These are phyloP conservation scores for Yamadazyma scolyti DNA, from an alignment of 805 yeast genomes.

Conservation along the genomic window DNA sequence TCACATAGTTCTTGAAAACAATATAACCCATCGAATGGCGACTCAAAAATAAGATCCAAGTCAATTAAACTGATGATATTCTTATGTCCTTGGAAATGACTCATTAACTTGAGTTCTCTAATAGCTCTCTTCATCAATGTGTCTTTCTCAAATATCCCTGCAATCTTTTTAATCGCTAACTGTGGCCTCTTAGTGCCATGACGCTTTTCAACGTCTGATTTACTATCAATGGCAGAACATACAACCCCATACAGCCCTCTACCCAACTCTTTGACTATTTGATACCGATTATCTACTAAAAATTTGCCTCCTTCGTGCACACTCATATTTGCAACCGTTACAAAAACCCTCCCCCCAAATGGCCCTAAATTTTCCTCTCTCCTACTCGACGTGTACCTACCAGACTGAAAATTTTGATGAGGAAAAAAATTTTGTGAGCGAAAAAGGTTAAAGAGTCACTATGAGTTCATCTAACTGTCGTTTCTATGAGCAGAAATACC, in stretches of 20 bases:
- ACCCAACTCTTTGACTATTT: conserved; percentile 58
- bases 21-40: conserved; percentile 82
- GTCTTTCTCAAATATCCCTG: conserved; percentile 63
- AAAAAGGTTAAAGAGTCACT: neutral
- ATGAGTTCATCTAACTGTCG: conserved; percentile 92
- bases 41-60: conserved; percentile 60
- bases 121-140: conserved; percentile 74
- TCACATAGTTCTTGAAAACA: conserved; percentile 86
- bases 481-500: conserved; percentile 96
- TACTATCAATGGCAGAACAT: conserved; percentile 65
- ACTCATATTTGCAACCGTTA: conserved; percentile 1
- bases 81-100: conserved; percentile 79
- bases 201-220: conserved; percentile 11
- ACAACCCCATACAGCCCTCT: conserved; percentile 87
- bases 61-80: conserved; percentile 75
- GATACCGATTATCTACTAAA: conserved; percentile 59
- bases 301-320: conserved; percentile 34
- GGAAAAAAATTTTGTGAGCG: neutral
- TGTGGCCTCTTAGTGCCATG: conserved; percentile 9
- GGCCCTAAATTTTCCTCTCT: too few relatives aligned
- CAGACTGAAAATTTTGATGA: conserved; percentile 1
- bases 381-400: too few relatives aligned
- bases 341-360: neutral
- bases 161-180: conserved; percentile 81
- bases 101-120: conserved; percentile 78